Conservation (phyloP, 2,329 filamentous ascomycete species). For the Ophiostoma perfectum region DNA sequence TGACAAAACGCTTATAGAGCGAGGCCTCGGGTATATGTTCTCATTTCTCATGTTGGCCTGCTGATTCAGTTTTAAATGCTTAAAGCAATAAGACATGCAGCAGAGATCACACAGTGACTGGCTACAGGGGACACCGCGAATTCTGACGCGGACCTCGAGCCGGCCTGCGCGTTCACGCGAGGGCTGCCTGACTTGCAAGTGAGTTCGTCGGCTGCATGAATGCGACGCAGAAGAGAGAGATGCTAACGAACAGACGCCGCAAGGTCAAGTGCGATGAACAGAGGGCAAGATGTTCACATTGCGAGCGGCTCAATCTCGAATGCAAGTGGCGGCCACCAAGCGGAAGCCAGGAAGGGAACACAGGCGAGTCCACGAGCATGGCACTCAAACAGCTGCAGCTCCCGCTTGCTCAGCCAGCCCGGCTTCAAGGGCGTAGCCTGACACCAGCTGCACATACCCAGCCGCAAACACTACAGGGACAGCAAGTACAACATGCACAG, state of each 20-base stretch:
- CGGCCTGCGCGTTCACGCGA: conserved; percentile 26
- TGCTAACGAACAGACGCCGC: conserved; percentile 36
- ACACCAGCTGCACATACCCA: not conserved
- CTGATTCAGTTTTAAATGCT: not conserved
- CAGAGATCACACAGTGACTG: conserved; percentile 5
- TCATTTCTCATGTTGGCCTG: no score
- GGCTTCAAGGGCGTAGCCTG: not conserved
- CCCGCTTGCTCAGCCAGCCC: not conserved
- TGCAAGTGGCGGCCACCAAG: conserved; percentile 42
- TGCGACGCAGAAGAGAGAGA: not conserved
- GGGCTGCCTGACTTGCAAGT: conserved; percentile 46
- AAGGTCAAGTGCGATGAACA: conserved; percentile 51
- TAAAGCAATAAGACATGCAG: not conserved
- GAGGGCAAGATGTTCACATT: conserved; percentile 48
- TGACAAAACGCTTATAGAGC: not conserved
- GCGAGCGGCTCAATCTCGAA: conserved; percentile 48
- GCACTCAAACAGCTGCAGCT: conserved; percentile 9
- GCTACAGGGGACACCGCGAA: not conserved
- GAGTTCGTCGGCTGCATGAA: conserved; percentile 25
- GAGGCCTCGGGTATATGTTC: not conserved
- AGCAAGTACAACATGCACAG: not conserved
- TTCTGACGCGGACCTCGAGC: not conserved
- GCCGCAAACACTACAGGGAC: not conserved
- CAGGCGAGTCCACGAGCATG: not conserved
- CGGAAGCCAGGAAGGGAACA: conserved; percentile 2